Conservation (phyloP, 1,284 basidiomycete genomes). For the Puccinia horiana region DNA sequence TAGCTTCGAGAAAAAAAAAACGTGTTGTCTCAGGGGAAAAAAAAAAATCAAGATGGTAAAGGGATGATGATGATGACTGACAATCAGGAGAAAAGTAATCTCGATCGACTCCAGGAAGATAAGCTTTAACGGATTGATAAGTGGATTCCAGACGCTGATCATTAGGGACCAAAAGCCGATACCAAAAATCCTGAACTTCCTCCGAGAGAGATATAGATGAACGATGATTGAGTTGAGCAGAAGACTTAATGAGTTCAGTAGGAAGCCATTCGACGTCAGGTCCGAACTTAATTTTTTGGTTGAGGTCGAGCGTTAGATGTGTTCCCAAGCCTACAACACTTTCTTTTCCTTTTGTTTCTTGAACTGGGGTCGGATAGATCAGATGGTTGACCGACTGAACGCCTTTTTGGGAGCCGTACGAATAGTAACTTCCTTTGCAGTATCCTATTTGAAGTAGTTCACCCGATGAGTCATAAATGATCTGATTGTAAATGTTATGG, state of each 20-base stretch:
- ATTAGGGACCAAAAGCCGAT: constrained; percentile 26
- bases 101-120: constrained; percentile 28
- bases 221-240: background rate
- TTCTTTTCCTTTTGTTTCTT: background rate
- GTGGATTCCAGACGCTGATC: constrained; percentile 27
- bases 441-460: constrained; percentile 51
- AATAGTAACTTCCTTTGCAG: constrained; percentile 53
- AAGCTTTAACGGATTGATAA: constrained; percentile 30
- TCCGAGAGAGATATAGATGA: background rate
- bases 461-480: constrained; percentile 50
- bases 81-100: constrained; percentile 42
- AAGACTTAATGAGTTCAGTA: background rate
- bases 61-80: constrained; percentile 2
- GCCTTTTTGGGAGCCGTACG: constrained; percentile 67
- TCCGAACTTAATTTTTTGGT: constrained; percentile 85
- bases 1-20: background rate
- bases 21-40: background rate
- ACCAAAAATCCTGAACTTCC: constrained; percentile 43
- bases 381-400: constrained; percentile 68
- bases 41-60: background rate
- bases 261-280: constrained; percentile 88
- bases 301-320: constrained; percentile 80
- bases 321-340: constrained; percentile 72
- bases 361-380: constrained; percentile 79
- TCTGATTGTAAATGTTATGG: constrained; percentile 53